Conservation (phyloP, 2,329 filamentous ascomycete species). For the Epichloe aotearoae region DNA sequence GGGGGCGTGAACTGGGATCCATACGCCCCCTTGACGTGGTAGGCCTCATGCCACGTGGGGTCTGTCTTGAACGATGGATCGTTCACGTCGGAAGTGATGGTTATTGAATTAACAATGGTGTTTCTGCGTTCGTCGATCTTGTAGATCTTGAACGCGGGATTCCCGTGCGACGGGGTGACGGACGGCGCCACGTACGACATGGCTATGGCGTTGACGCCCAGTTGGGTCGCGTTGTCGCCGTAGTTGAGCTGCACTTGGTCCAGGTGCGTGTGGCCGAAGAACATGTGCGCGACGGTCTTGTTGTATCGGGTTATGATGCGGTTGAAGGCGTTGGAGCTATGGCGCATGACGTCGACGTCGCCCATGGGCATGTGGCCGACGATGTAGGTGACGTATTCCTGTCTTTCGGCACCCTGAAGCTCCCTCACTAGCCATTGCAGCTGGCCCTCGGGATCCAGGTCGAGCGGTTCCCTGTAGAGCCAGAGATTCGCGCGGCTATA, state of each 20-base stretch:
- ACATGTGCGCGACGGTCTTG: slow-evolving; percentile 39
- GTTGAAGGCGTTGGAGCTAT: slow-evolving; percentile 37
- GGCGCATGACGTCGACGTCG: slow-evolving; percentile 34
- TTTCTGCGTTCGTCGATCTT: slow-evolving; percentile 42
- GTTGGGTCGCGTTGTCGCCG: slow-evolving; percentile 28
- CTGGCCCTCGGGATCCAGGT: not conserved
- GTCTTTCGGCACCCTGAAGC: slow-evolving; percentile 36
- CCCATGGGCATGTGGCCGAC: slow-evolving; percentile 44
- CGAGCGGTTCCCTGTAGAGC: slow-evolving; percentile 18
- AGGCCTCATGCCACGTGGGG: not conserved
- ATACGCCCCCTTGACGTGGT: not conserved
- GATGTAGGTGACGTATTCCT: slow-evolving; percentile 38
- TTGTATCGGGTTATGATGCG: slow-evolving; percentile 39
- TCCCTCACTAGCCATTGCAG: not conserved
- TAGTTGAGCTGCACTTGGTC: slow-evolving; percentile 45
- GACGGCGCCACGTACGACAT: slow-evolving; percentile 41
- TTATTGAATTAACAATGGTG: slow-evolving; percentile 10
- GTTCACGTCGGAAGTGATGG: not conserved
- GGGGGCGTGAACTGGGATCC: not conserved
- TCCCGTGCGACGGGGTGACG: slow-evolving; percentile 39
- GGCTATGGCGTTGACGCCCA: slow-evolving; percentile 28
- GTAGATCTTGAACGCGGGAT: slow-evolving; percentile 44
- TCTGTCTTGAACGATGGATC: not conserved
- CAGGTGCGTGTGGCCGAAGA: slow-evolving; percentile 43
- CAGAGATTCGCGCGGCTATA: slow-evolving; percentile 44